A percentile compares a stretch with the other conserved stretches of the same genome.
Evolutionary conservation across 768 basidiomycete genomes (phyloP).

Genomic region (Boletus subcaerulescens): DNA sequence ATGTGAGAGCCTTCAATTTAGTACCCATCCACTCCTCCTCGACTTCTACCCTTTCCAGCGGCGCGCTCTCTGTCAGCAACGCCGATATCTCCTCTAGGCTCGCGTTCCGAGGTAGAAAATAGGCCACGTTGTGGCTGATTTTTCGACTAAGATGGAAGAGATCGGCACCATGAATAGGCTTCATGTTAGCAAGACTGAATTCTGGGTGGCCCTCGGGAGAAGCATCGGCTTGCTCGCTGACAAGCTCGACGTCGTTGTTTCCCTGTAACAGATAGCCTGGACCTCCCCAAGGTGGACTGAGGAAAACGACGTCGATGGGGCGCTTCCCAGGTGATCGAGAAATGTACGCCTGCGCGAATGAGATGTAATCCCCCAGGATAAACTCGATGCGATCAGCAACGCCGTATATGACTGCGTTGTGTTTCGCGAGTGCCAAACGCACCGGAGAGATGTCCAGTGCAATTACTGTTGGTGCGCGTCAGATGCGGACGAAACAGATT

Average conservation of each 20-base stretch:
- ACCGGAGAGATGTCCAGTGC: slow-evolving; percentile 85
- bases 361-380: slow-evolving; percentile 78
- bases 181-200: slow-evolving; percentile 69
- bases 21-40: slow-evolving; percentile 97
- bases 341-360: slow-evolving; percentile 63
- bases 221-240: background rate
- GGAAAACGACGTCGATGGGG: slow-evolving; percentile 84
- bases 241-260: background rate
- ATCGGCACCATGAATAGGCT: slow-evolving; percentile 78
- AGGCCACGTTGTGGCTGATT: slow-evolving; percentile 83
- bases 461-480: slow-evolving; percentile 59
- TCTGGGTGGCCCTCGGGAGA: slow-evolving; percentile 38
- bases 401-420: slow-evolving; percentile 92
- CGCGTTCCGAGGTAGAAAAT: slow-evolving; percentile 84
- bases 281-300: slow-evolving; percentile 97
- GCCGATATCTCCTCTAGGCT: slow-evolving; percentile 67
- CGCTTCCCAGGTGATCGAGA: slow-evolving; percentile 34
- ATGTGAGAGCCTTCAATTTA: slow-evolving; percentile 91
- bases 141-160: slow-evolving; percentile 71
- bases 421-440: slow-evolving; percentile 85
- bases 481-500: background rate
- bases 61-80: slow-evolving; percentile 33
- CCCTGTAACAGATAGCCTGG: slow-evolving; percentile 54
- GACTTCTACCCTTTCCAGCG: slow-evolving; percentile 70
- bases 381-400: slow-evolving; percentile 96